Evolutionary conservation across 805 yeast species (phyloP).

Genomic region (Isabelozyma heimii): DNA sequence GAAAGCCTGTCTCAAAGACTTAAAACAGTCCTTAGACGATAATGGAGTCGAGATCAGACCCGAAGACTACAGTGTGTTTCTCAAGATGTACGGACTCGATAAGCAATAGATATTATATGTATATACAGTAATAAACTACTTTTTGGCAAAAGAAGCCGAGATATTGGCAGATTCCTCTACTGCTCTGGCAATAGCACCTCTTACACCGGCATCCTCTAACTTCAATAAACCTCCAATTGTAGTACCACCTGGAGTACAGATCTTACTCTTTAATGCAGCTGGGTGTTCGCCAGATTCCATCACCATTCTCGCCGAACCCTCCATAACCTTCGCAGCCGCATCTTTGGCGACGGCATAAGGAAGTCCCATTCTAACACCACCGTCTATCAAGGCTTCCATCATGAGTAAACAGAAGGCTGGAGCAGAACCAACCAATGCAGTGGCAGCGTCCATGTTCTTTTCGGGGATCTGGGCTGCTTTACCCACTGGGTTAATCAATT

Average conservation of each 20-base stretch:
- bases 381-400: constrained; percentile 90
- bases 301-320: constrained; percentile 92
- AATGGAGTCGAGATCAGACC: constrained; percentile 29
- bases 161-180: constrained; percentile 90
- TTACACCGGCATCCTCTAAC: constrained; percentile 88
- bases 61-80: constrained; percentile 29
- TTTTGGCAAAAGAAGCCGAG: constrained; percentile 51
- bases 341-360: constrained; percentile 79
- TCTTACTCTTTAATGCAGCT: constrained; percentile 78
- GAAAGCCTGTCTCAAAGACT: constrained; percentile 21
- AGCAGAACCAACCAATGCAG: constrained; percentile 93
- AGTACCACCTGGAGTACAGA: constrained; percentile 97
- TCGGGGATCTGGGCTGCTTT: constrained; percentile 72
- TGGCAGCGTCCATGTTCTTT: constrained; percentile 93
- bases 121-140: constrained; percentile 13
- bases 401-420: constrained; percentile 90
- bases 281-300: constrained; percentile 82
- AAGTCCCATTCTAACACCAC: constrained; percentile 92
- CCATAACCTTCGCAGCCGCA: constrained; percentile 90
- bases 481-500: constrained; percentile 64
- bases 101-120: constrained; percentile 1
- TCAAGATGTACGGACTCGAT: constrained; percentile 16
- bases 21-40: constrained; percentile 29
- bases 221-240: constrained; percentile 93
- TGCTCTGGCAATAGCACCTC: constrained; percentile 84